phyloP scores from a whole-genome alignment of 1,139 yeast species.

The Yamadazyma sp. region DNA sequence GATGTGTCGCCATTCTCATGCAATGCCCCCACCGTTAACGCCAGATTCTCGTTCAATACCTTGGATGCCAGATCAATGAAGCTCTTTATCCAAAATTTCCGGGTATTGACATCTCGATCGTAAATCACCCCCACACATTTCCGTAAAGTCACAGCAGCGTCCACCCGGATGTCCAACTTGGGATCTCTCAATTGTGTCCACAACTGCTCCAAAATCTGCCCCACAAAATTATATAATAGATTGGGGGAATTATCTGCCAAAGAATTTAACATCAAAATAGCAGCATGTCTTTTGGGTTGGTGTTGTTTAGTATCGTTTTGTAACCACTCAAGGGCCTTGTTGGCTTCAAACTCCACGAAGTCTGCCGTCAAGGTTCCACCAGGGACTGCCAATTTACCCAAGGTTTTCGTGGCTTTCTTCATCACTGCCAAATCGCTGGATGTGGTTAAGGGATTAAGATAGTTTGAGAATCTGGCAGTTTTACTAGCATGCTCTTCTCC shows the following conservation, averaged over 20 bases:
- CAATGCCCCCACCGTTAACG: conserved; percentile 3
- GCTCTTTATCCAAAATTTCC: conserved; percentile 72
- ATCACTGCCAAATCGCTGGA: conserved; percentile 82
- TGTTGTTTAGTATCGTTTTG: conserved; percentile 73
- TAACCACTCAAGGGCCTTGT: conserved; percentile 87
- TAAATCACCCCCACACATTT: conserved; percentile 77
- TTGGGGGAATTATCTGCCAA: conserved; percentile 89
- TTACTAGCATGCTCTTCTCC: conserved; percentile 82
- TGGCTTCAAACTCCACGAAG: conserved; percentile 89
- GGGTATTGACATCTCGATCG: conserved; percentile 70
- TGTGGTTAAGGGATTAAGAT: conserved; percentile 75
- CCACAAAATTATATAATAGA: conserved; percentile 72
- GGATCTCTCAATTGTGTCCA: conserved; percentile 88
- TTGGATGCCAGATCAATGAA: conserved; percentile 61
- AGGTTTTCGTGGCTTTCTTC: conserved; percentile 80
- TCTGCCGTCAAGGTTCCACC: conserved; percentile 90
- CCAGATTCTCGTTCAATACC: conserved; percentile 28
- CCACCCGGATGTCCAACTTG: conserved; percentile 71
- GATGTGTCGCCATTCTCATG: conserved; percentile 4
- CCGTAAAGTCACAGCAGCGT: conserved; percentile 80
- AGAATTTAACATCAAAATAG: conserved; percentile 79
- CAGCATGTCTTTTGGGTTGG: conserved; percentile 86
- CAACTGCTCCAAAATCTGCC: conserved; percentile 74
- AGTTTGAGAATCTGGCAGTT: conserved; percentile 87
- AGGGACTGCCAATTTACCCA: conserved; percentile 86